Evolutionary conservation across 306 rosid species (phyloP).

Genomic region (Dalbergia oliveri): DNA sequence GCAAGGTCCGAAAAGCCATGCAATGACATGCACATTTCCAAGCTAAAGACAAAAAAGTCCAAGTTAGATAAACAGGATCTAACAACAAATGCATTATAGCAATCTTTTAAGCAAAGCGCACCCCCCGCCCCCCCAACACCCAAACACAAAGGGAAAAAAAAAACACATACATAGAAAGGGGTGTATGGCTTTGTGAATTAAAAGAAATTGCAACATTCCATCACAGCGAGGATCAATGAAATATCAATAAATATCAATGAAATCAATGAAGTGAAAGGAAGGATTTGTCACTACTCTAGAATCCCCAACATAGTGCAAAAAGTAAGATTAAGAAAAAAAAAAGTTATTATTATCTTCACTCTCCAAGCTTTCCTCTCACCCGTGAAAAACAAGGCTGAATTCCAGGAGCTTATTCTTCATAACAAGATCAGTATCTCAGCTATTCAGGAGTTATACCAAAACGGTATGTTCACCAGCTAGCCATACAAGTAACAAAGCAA

Average conservation of each 20-base stretch:
- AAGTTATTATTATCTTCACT: background rate
- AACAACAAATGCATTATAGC: too few relatives aligned
- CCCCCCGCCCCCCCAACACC: too few relatives aligned
- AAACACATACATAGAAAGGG: background rate
- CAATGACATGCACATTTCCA: too few relatives aligned
- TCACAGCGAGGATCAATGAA: constrained; percentile 20
- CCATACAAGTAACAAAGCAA: background rate
- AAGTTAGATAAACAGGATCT: too few relatives aligned
- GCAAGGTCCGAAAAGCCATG: too few relatives aligned
- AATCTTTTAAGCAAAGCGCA: constrained; percentile 27
- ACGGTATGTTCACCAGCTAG: background rate
- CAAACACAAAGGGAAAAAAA: too few relatives aligned
- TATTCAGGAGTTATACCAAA: background rate
- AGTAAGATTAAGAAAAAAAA: constrained; percentile 12
- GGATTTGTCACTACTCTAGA: background rate
- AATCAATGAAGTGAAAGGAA: constrained; percentile 7
- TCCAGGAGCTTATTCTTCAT: constrained; percentile 30
- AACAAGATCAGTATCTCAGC: constrained; percentile 12
- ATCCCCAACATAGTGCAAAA: background rate
- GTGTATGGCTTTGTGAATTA: constrained; percentile 32
- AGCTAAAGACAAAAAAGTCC: too few relatives aligned
- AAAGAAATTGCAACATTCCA: constrained; percentile 7
- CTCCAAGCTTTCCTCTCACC: constrained; percentile 26
- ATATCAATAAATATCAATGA: background rate
- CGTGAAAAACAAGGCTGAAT: background rate